Conservation (phyloP, 202 grass and related monocot genomes). For the Musa balbisiana region DNA sequence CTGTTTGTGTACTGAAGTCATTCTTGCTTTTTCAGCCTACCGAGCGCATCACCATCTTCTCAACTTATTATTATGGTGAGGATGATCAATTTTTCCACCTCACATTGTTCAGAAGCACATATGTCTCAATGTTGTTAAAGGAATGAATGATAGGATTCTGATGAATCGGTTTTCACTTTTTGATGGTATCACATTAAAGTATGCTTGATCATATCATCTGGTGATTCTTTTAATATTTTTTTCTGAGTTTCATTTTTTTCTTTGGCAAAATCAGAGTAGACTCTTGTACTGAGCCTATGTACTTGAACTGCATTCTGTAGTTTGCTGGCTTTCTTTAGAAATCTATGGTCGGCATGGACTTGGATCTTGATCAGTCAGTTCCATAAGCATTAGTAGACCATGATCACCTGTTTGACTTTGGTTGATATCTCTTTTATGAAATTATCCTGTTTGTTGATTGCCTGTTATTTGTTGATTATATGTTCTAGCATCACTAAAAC, state of each 20-base stretch:
- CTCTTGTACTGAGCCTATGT: neutral
- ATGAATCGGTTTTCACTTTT: neutral
- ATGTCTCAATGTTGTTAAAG: neutral
- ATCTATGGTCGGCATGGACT: neutral
- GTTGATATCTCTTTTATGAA: neutral
- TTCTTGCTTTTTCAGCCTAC: slow-evolving; percentile 56
- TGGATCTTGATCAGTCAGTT: neutral
- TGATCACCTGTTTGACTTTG: neutral
- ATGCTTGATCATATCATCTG: too few species aligned
- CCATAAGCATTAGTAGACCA: too few species aligned
- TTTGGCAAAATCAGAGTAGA: neutral
- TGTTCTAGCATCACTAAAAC: too few species aligned
- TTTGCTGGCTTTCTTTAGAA: neutral
- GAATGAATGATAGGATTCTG: slow-evolving; percentile 5
- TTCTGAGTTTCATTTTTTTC: too few species aligned
- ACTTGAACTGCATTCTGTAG: neutral
- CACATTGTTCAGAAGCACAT: neutral
- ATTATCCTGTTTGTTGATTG: neutral
- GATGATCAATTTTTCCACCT: slow-evolving; percentile 11
- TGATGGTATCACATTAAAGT: too few species aligned
- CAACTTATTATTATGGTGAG: slow-evolving; percentile 89
- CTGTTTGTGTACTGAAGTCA: slow-evolving; percentile 11
- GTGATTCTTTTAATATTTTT: too few species aligned
- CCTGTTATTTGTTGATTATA: too few species aligned
- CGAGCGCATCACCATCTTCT: slow-evolving; percentile 70